Evolutionary conservation across 768 basidiomycete genomes (phyloP).

Genomic region (Guyanaporus albipodus): DNA sequence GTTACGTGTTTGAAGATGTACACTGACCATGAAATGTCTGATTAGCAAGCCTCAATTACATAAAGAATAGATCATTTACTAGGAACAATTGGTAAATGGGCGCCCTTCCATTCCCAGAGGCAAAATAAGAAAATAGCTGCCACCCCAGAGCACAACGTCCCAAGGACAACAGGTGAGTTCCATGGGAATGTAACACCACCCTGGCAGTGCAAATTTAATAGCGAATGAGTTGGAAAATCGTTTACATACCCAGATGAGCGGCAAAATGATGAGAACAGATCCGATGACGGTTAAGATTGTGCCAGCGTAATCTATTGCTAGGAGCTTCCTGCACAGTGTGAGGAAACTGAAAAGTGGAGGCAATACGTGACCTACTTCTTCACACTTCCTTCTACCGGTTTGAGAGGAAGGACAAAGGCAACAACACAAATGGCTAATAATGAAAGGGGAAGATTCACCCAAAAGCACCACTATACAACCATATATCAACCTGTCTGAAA

Average conservation of each 20-base stretch:
- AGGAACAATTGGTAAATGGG: constrained; percentile 68
- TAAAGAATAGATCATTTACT: constrained; percentile 36
- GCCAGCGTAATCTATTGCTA: constrained; percentile 63
- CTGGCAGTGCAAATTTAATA: constrained; percentile 29
- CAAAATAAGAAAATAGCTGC: constrained; percentile 56
- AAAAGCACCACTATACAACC: constrained; percentile 62
- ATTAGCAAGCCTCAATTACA: neutral
- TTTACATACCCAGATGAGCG: constrained; percentile 62
- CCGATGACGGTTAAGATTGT: constrained; percentile 53
- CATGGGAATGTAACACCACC: constrained; percentile 73
- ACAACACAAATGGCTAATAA: constrained; percentile 52
- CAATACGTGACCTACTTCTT: constrained; percentile 34
- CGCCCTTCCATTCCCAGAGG: constrained; percentile 69
- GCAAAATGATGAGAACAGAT: constrained; percentile 61
- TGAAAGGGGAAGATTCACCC: constrained; percentile 64
- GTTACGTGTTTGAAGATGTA: constrained; percentile 67
- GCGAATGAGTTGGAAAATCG: neutral
- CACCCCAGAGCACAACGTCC: constrained; percentile 52
- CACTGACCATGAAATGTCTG: constrained; percentile 38
- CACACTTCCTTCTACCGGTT: constrained; percentile 59
- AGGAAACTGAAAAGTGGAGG: neutral
- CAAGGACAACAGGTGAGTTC: constrained; percentile 63
- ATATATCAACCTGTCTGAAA: neutral
- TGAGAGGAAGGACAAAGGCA: constrained; percentile 62
- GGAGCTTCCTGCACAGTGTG: constrained; percentile 47